Evolutionary conservation across 352 stramenopile species (phyloP), one percentile per base, ranked within the genome.

Genomic region (Phytophthora boehmeriae): DNA sequence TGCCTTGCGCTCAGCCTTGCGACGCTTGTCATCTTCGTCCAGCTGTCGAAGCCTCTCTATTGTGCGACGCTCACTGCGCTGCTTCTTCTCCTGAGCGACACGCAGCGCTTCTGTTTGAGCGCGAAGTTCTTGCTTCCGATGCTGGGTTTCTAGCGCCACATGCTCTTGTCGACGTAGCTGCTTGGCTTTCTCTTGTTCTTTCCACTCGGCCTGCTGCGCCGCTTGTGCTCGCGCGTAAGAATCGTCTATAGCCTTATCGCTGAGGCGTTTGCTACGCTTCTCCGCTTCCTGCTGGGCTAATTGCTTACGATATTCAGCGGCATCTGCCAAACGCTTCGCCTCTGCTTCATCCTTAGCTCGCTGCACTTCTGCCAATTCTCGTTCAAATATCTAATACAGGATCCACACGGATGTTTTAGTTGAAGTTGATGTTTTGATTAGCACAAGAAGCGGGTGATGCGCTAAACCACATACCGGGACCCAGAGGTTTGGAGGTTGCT

Each of bases 401-500:
- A 27, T 42, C 25, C 25, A 30, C 20, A 36, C 11, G 17, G 42
- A 16, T 13, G 16, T n/a, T 14, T 59, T 41, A 45, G 10, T 30
- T 48, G 17, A n/a, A 30, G 14, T 48, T 10, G 5, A 14, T 27
- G 25, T 30, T 23, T 34, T 49, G 19, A 54, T 49, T 49, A 45
- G 11, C 39, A 23, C 11, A 22, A 5, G 23, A 48, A 32, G 39
- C 25, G 38, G 16, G 30, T 5, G 16, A 35, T 35, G 10, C 8
- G 11, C 8, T 11, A 19, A 8, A n/a, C n/a, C 11, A 75, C 71
- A 19, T 72, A 84, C 75, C 34, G 73, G 64, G 30, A 83, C 59
- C 80, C 80, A 89, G 14, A 89, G 57, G 41, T 85, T 88, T 23
- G 77, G 57, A 22, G 75, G 75, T n/a, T 73, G 66, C 30, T 74